Evolutionary conservation across 257 asterid species (phyloP), one percentile per base, ranked within the genome.

Genomic region (Lantana camara): DNA sequence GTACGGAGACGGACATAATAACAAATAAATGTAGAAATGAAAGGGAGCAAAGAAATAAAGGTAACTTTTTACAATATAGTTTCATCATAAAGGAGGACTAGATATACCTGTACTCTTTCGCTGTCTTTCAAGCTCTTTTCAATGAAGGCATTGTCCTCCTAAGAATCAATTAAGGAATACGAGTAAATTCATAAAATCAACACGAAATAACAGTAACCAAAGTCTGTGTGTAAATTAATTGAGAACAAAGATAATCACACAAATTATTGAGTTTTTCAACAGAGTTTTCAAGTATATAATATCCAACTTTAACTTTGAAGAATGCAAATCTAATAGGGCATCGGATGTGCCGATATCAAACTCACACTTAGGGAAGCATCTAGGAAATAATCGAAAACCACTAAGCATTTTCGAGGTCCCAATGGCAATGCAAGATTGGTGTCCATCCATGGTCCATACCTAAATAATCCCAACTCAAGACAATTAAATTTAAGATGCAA

Each of bases 371-470:
- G 80, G 54, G 92, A 89, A 75, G 78, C 44, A 70, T 91, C 90
- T 17, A 91, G 87, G 73, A 84, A 91, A 75, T 91, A 91, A 72
- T 91, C 98, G 60, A 89, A 86, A 65, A 86, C 73, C 76, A 91
- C 95, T 77, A 73, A 83, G 78, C 96, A 91, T 73, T 73, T 88
- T 44, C 78, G 79, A 64, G 89, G 90, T 59, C 96, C 96, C 69
- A 86, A 48, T 24, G 98, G 98, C 17, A 89, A 66, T 19, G 81
- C 95, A 2, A 89, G 85, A 65, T 91, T 91, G 24, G 98, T 88
- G 76, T 91, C 98, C 96, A 91, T 86, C 98, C 98, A 91, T 30
- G 96, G 96, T 53, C 95, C 98, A 19, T 91, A 91, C 75, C 98
- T 91, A 72, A 11, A 56, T 40, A 2, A 27, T 27, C 32, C 45